These are phyloP conservation scores for Marasmius tenuissimus DNA, from an alignment of 1,284 basidiomycete species.

Conservation along the genomic window DNA sequence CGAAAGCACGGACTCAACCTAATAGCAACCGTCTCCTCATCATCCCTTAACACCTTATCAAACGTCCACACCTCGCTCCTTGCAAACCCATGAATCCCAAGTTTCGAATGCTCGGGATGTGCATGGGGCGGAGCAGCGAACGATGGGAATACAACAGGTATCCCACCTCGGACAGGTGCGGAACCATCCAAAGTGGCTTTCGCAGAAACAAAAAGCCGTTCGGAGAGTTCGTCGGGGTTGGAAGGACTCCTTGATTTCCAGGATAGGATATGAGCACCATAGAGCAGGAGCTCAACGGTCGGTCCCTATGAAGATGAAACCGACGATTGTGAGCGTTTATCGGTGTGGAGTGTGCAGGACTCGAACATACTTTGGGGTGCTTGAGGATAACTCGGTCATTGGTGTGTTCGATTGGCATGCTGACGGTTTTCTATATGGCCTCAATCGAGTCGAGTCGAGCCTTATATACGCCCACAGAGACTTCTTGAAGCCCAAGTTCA, in stretches of 20 bases:
- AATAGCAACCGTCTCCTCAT: constrained; percentile 60
- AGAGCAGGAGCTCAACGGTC: constrained; percentile 1
- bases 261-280: constrained; percentile 5
- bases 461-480: no score
- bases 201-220: constrained; percentile 3
- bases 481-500: no score
- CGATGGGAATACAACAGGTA: constrained; percentile 5
- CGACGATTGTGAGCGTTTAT: not conserved
- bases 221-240: not conserved
- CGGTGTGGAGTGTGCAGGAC: not conserved
- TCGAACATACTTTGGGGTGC: not conserved
- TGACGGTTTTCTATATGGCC: no score
- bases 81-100: constrained; percentile 4
- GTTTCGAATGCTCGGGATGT: constrained; percentile 6
- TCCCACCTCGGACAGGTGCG: constrained; percentile 4
- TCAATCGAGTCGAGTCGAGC: no score
- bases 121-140: constrained; percentile 1
- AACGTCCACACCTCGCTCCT: constrained; percentile 4
- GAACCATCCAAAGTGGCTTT: constrained; percentile 5
- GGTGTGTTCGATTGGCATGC: not conserved
- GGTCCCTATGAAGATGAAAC: not conserved
- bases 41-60: not conserved
- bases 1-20: constrained; percentile 55
- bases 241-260: constrained; percentile 1
- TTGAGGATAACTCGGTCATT: not conserved